A percentile compares a stretch with the other conserved stretches of the same genome.
These are phyloP conservation scores for Yarrowia osloensis DNA, from an alignment of 805 yeast species.

Conservation along the genomic window DNA sequence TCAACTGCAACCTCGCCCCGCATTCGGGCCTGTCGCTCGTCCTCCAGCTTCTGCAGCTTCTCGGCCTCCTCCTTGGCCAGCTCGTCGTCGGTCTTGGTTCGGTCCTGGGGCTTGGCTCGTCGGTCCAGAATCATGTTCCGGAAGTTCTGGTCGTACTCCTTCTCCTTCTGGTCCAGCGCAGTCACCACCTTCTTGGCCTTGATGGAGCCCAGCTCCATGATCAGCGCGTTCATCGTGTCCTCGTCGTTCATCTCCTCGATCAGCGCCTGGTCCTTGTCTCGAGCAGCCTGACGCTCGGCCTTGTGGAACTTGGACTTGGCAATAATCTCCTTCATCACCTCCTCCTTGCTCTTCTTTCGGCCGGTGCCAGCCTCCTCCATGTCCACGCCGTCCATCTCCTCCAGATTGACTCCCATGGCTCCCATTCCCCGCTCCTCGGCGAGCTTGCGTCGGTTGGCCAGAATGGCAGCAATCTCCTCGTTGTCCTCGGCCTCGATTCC, in stretches of 20 bases:
- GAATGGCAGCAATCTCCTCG: constrained; percentile 37
- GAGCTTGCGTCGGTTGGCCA: constrained; percentile 24
- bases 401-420: constrained; percentile 41
- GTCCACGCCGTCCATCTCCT: constrained; percentile 45
- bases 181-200: constrained; percentile 28
- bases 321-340: constrained; percentile 49
- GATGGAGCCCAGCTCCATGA: constrained; percentile 38
- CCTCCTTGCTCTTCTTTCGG: constrained; percentile 46
- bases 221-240: constrained; percentile 41
- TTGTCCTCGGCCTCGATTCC: constrained; percentile 46
- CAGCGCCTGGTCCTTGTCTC: constrained; percentile 43
- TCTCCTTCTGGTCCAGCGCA: constrained; percentile 34
- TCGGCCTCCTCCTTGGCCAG: constrained; percentile 43
- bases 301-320: constrained; percentile 49
- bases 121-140: constrained; percentile 47
- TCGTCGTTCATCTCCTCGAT: constrained; percentile 45
- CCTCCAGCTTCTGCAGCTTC: constrained; percentile 41
- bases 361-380: constrained; percentile 37
- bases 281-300: constrained; percentile 46
- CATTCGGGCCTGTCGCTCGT: constrained; percentile 46
- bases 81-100: constrained; percentile 50
- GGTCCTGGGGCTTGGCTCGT: constrained; percentile 47
- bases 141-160: constrained; percentile 43
- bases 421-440: constrained; percentile 23
- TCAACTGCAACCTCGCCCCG: constrained; percentile 37